Percentiles rank a stretch among this genome's conserved stretches.
Conservation (phyloP, 345 rosid species). For the Brassica cretica region DNA sequence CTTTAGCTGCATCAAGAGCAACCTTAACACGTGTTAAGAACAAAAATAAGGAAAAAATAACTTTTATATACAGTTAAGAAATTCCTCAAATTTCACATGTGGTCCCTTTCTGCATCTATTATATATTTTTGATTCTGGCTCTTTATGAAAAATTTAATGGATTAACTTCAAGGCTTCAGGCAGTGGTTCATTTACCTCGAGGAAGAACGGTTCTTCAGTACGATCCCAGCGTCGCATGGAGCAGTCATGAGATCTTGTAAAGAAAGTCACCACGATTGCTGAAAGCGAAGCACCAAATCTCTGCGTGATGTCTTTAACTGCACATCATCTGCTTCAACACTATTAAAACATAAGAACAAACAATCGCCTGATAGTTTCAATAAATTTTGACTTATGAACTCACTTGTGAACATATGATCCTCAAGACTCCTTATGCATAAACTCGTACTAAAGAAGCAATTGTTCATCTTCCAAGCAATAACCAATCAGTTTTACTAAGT, state of each 20-base stretch:
- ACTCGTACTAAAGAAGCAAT: background rate
- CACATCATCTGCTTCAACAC: too few species aligned
- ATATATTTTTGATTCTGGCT: too few species aligned
- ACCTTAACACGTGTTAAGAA: too few species aligned
- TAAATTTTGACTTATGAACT: too few species aligned
- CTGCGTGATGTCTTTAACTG: conserved; percentile 66
- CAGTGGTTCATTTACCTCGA: conserved; percentile 55
- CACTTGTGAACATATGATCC: too few species aligned
- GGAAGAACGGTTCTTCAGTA: conserved; percentile 91
- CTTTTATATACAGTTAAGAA: background rate
- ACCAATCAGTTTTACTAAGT: background rate
- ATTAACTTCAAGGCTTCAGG: conserved; percentile 2
- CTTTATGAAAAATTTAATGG: background rate
- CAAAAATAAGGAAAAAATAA: background rate
- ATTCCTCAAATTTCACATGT: background rate
- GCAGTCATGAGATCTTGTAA: conserved; percentile 96
- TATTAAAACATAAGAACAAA: too few species aligned
- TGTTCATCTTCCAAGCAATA: background rate
- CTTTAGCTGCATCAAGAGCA: too few species aligned
- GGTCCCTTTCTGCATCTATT: background rate
- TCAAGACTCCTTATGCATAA: too few species aligned
- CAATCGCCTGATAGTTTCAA: too few species aligned
- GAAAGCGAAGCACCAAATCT: conserved; percentile 86
- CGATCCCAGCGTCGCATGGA: conserved; percentile 98
- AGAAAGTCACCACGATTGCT: conserved; percentile 87